Conservation (phyloP, 306 rosid species). For the Cicer bijugum region DNA sequence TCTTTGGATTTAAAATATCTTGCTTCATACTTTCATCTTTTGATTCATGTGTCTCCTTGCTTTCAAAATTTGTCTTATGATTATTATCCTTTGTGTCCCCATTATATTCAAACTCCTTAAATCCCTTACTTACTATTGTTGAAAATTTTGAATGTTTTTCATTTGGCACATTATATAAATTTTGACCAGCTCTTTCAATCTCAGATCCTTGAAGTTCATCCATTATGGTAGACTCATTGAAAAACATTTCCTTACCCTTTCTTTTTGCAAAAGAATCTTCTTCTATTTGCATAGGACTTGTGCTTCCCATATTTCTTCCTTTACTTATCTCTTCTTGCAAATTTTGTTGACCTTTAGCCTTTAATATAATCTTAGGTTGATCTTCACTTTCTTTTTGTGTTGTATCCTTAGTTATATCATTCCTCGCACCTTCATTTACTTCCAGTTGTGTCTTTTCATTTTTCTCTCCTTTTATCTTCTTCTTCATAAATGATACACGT, state of each 20-base stretch:
- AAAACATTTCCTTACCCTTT: conserved; percentile 27
- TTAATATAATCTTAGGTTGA: not conserved
- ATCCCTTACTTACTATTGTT: conserved; percentile 1
- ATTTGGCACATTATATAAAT: conserved; percentile 5
- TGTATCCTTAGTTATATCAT: too few relatives aligned
- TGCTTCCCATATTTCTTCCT: conserved; percentile 6
- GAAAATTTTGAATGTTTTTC: conserved; percentile 22
- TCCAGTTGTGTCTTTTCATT: too few relatives aligned
- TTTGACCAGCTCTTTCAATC: not conserved
- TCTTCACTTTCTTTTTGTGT: too few relatives aligned
- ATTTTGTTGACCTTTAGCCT: too few relatives aligned
- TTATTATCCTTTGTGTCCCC: conserved; percentile 13
- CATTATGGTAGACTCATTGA: conserved; percentile 19
- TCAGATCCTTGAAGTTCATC: not conserved
- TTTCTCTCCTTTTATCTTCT: too few relatives aligned
- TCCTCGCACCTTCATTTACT: too few relatives aligned
- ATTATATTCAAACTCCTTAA: conserved; percentile 32
- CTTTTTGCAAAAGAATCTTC: conserved; percentile 10
- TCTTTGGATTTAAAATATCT: conserved; percentile 8
- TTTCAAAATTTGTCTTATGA: conserved; percentile 8
- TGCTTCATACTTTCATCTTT: not conserved
- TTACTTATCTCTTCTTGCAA: too few relatives aligned
- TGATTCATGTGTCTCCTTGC: conserved; percentile 29
- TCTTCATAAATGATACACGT: too few relatives aligned
- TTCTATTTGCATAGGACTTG: not conserved